A percentile compares a stretch with the other conserved stretches of the same genome.
Evolutionary conservation across 2,329 filamentous ascomycete genomes (phyloP).

Genomic region (Calonectria multiphialidica): DNA sequence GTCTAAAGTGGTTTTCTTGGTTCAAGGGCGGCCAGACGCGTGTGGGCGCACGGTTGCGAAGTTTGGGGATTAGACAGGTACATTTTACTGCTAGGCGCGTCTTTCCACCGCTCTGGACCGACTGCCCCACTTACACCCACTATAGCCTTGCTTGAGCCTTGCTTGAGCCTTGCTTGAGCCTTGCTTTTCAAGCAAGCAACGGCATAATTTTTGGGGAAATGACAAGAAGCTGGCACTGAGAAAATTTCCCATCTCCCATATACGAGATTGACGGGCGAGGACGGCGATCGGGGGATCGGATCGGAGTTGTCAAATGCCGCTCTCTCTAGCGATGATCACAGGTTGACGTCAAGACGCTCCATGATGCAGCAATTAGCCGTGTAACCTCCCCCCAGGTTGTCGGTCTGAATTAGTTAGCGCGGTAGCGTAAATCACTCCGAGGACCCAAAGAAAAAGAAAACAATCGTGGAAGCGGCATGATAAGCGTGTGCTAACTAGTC

Average conservation of each 20-base stretch:
- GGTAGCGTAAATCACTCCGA: not conserved
- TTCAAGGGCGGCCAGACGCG: conserved; percentile 15
- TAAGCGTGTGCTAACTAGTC: not conserved
- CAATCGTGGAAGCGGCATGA: not conserved
- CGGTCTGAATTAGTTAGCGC: not conserved
- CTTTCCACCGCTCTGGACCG: not conserved
- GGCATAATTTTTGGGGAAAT: not conserved
- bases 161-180: too few species aligned
- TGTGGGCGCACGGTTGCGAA: conserved; percentile 15
- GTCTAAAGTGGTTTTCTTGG: conserved; percentile 20
- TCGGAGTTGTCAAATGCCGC: not conserved
- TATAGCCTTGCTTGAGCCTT: too few species aligned
- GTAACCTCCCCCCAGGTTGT: not conserved
- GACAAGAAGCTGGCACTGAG: not conserved
- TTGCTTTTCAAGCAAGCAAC: too few species aligned
- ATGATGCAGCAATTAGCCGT: not conserved
- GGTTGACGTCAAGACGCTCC: not conserved
- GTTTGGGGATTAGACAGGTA: not conserved
- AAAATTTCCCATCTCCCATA: too few species aligned
- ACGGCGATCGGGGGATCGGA: not conserved
- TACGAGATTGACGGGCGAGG: not conserved
- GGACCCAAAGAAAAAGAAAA: not conserved
- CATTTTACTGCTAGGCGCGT: not conserved
- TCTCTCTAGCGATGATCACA: not conserved
- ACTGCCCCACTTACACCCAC: not conserved